Percentiles rank a stretch among this genome's conserved stretches.
Evolutionary conservation across 495 filamentous ascomycete genomes (phyloP).

Genomic region (Annulohypoxylon nitens): DNA sequence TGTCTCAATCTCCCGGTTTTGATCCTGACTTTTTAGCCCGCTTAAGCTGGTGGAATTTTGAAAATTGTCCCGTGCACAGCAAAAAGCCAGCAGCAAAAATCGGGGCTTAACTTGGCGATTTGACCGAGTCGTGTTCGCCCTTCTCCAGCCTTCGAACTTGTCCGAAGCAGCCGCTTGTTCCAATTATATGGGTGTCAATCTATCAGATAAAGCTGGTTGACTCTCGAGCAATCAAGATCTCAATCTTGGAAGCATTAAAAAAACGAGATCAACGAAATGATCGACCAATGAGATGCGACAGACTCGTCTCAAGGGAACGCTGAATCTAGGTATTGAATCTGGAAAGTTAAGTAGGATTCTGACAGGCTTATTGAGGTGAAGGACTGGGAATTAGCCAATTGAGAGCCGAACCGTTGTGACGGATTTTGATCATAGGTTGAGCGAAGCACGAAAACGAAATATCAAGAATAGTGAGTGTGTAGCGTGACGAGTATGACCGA

Average conservation of each 20-base stretch:
- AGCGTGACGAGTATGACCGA: conserved; percentile 20
- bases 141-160: conserved; percentile 11
- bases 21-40: conserved; percentile 29
- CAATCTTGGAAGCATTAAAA: conserved; percentile 5
- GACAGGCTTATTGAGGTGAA: conserved; percentile 23
- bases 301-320: conserved; percentile 16
- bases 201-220: conserved; percentile 21
- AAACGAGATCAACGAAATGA: conserved; percentile 2
- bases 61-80: conserved; percentile 35
- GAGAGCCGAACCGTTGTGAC: conserved; percentile 20
- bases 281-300: not conserved
- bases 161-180: conserved; percentile 19
- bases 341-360: conserved; percentile 9
- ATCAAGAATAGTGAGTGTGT: conserved; percentile 5
- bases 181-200: conserved; percentile 20
- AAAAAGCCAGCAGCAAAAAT: conserved; percentile 12
- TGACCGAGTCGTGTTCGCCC: conserved; percentile 19
- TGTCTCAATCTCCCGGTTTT: conserved; percentile 20
- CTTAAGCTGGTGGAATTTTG: conserved; percentile 24
- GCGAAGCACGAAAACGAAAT: conserved; percentile 14
- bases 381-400: conserved; percentile 33
- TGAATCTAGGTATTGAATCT: conserved; percentile 8
- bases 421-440: conserved; percentile 26
- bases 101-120: conserved; percentile 23
- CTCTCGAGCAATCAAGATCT: conserved; percentile 11